phyloP scores from a whole-genome alignment of 257 asterid genomes.

The Forsythia suspensa region DNA sequence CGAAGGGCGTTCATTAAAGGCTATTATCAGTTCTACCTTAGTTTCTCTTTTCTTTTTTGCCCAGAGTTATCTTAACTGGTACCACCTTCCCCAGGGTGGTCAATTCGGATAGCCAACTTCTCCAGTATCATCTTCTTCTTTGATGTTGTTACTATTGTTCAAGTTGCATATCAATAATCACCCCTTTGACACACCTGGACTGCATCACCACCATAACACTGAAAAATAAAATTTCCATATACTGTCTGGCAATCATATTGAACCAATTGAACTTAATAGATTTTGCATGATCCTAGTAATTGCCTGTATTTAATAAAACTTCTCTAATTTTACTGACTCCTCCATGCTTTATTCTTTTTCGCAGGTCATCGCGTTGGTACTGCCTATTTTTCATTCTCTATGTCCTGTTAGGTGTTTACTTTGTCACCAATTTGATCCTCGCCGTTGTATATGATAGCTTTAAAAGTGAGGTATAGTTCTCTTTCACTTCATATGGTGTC shows the following conservation, averaged over 20 bases:
- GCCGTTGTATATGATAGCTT: constrained; percentile 99
- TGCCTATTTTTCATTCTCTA: constrained; percentile 79
- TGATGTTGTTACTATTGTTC: neutral
- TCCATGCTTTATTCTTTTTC: constrained; percentile 26
- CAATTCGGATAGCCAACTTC: neutral
- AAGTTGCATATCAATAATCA: neutral
- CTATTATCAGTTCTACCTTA: neutral
- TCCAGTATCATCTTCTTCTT: no score
- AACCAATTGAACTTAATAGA: neutral
- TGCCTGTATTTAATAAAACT: neutral
- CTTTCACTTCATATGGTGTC: neutral
- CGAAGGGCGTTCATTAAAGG: neutral
- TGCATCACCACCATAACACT: neutral
- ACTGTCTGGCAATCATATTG: neutral
- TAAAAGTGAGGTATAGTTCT: constrained; percentile 68
- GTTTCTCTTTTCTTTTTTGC: neutral
- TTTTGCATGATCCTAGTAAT: neutral
- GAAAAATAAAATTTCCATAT: no score
- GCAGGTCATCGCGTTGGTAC: constrained; percentile 89
- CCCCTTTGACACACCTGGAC: neutral
- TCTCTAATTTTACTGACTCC: constrained; percentile 18
- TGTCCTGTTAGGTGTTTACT: constrained; percentile 92
- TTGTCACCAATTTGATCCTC: constrained; percentile 95
- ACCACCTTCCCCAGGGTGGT: neutral
- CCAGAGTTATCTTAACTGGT: neutral